Evolutionary conservation across 148 eudicot species (phyloP), one percentile per base, ranked within the genome.

Genomic region (Suaeda aralocaspica): DNA sequence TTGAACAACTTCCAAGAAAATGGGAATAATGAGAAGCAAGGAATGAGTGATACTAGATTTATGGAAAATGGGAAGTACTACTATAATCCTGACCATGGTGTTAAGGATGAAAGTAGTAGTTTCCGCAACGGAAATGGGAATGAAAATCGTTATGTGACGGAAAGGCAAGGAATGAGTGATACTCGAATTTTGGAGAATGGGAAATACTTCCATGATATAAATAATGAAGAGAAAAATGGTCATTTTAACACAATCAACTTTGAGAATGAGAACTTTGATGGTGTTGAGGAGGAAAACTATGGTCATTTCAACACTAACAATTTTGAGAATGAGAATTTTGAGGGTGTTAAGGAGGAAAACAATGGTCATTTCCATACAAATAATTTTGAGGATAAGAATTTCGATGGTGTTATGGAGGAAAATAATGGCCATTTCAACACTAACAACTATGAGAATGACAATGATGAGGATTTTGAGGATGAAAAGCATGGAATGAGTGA

Each of bases 401-500:
- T 36, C 8, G 41, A 36, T n/a, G n/a, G n/a, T n/a, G n/a, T n/a
- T n/a, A n/a, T n/a, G 41, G 29, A 63, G 21, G 44, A 16, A 12
- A 55, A 72, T 46, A 60, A 53, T 22, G 61, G 64, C 7, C 11
- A 52, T 10, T 31, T 21, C 39, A 31, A 59, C 22, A 31, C 22
- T 5, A 31, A 31, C 21, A 30, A 59, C 12, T 28, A 1, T 15
- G 21, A 6, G 0, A 5, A 57, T 10, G 10, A 33, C 4, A 25
- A 64, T 22, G 64, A 64, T 22, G 64, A 34, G 56, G 53, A 9
- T n/a, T 10, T 18, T 7, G 24, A 34, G 26, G 36, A 30, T 1
- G 65, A 75, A 66, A 77, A 58, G 42, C 78, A 82, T 36, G 91
- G 91, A 55, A 78, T 84, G 86, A 87, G 91, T 28, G 91, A 87